Conservation (phyloP, 305 asterid genomes). For the Rubia tinctorum region DNA sequence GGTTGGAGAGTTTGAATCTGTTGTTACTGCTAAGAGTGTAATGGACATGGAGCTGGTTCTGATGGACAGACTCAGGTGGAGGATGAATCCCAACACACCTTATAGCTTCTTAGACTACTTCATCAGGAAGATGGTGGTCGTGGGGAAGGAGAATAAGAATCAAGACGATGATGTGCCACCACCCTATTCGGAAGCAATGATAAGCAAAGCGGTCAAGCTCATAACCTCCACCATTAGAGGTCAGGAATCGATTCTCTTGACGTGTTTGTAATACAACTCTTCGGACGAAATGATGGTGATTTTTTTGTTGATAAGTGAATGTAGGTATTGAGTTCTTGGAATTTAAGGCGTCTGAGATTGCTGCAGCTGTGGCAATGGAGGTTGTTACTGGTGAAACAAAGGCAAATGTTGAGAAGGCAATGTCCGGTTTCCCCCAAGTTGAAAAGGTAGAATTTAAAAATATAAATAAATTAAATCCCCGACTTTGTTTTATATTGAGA, state of each 20-base stretch:
- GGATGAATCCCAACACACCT: conserved; percentile 64
- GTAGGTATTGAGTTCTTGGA: conserved; percentile 86
- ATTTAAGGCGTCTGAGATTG: conserved; percentile 75
- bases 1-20: conserved; percentile 46
- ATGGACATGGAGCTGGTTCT: conserved; percentile 70
- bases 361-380: conserved; percentile 64
- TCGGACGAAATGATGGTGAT: conserved; percentile 14
- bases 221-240: conserved; percentile 55
- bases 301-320: conserved; percentile 40
- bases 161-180: conserved; percentile 9
- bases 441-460: conserved; percentile 45
- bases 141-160: conserved; percentile 19
- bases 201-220: conserved; percentile 44
- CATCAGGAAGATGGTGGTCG: conserved; percentile 35
- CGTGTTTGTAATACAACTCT: background rate
- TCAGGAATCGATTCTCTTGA: conserved; percentile 3
- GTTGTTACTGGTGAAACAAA: conserved; percentile 45
- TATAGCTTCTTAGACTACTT: conserved; percentile 54
- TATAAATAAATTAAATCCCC: background rate
- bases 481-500: background rate
- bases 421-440: conserved; percentile 39
- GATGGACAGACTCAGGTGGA: conserved; percentile 54
- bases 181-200: conserved; percentile 22
- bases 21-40: conserved; percentile 55
- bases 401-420: conserved; percentile 42